Evolutionary conservation across 305 asterid genomes (phyloP).

Genomic region (Fraxinus velutina): DNA sequence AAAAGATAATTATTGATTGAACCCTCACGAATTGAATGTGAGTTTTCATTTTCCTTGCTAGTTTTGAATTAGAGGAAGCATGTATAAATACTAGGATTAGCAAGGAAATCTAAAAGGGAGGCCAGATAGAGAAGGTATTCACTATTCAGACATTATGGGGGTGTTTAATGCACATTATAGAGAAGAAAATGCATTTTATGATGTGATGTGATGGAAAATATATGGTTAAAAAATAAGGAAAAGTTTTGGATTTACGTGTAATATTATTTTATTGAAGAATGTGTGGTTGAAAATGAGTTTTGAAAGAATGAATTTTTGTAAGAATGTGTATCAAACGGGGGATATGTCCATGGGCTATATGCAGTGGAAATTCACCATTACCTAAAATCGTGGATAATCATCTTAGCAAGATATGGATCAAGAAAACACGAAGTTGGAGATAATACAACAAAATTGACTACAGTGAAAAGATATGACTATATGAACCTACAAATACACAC

Average conservation of each 20-base stretch:
- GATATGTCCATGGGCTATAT: not conserved
- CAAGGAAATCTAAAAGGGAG: not conserved
- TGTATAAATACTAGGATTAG: not conserved
- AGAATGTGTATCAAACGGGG: too few relatives aligned
- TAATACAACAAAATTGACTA: not conserved
- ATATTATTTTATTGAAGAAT: too few relatives aligned
- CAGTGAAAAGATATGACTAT: not conserved
- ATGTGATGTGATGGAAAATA: too few relatives aligned
- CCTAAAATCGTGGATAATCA: not conserved
- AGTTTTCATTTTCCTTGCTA: constrained; percentile 6
- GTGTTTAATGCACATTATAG: too few relatives aligned
- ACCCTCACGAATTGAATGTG: not conserved
- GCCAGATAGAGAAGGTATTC: not conserved
- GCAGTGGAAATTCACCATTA: not conserved
- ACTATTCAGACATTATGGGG: not conserved
- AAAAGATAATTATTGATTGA: not conserved
- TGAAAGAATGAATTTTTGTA: too few relatives aligned
- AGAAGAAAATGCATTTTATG: too few relatives aligned
- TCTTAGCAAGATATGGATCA: constrained; percentile 2
- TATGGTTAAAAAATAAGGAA: too few relatives aligned
- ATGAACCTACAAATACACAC: not conserved
- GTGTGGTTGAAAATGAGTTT: too few relatives aligned
- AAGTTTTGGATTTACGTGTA: too few relatives aligned
- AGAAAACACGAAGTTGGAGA: not conserved
- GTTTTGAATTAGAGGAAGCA: not conserved